Evolutionary conservation across 1,139 yeast genomes (phyloP).

Genomic region (Zygoascus hellenicus): DNA sequence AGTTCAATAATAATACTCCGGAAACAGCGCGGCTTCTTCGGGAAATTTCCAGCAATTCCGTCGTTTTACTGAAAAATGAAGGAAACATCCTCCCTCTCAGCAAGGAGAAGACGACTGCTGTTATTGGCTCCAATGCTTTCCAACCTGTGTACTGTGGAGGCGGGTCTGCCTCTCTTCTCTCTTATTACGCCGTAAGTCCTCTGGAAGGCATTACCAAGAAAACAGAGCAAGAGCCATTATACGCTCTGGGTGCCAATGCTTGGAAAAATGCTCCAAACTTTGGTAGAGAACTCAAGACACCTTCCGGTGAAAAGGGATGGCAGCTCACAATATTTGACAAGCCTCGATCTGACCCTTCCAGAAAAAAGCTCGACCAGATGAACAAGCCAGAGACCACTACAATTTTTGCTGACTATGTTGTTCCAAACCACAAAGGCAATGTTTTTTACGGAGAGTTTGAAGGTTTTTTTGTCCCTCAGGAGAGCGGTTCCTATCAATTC

Average conservation of each 20-base stretch:
- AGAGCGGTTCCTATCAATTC: constrained; percentile 46
- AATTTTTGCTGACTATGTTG: constrained; percentile 45
- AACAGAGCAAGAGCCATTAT: constrained; percentile 30
- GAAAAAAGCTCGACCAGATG: constrained; percentile 37
- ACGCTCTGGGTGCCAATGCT: constrained; percentile 37
- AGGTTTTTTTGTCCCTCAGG: constrained; percentile 43
- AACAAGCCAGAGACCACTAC: constrained; percentile 36
- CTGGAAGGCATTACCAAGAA: constrained; percentile 39
- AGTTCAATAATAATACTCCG: constrained; percentile 39
- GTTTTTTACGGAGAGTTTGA: constrained; percentile 43
- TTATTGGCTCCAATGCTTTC: constrained; percentile 50
- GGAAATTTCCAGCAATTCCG: constrained; percentile 45
- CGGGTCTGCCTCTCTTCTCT: constrained; percentile 46
- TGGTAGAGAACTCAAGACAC: constrained; percentile 26
- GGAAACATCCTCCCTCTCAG: constrained; percentile 39
- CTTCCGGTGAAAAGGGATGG: constrained; percentile 41
- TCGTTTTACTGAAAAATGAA: constrained; percentile 50
- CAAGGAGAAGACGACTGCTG: constrained; percentile 39
- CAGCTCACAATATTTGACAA: constrained; percentile 38
- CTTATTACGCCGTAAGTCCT: constrained; percentile 44
- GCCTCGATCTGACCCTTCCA: constrained; percentile 35
- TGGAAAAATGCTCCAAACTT: constrained; percentile 36
- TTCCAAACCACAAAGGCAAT: constrained; percentile 24
- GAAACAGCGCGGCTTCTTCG: constrained; percentile 44
- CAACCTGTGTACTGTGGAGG: constrained; percentile 45